phyloP scores from a whole-genome alignment of 2,329 filamentous ascomycete species.

The Seiridium cupressi region DNA sequence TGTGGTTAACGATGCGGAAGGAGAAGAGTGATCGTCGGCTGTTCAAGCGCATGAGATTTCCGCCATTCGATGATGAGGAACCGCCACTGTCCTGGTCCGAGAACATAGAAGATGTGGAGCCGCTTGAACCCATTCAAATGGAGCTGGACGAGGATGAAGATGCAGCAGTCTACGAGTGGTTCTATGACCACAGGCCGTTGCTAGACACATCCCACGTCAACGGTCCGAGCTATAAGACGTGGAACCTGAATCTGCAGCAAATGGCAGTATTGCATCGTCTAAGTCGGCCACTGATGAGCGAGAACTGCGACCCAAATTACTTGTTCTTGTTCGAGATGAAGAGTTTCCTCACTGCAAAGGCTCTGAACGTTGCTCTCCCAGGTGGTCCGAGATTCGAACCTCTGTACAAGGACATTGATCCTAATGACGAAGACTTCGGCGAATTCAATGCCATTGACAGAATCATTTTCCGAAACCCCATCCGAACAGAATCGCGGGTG shows the following conservation, averaged over 20 bases:
- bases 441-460: constrained; percentile 99
- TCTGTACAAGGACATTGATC: constrained; percentile 96
- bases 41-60: constrained; percentile 99
- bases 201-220: constrained; percentile 92
- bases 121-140: constrained; percentile 96
- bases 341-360: constrained; percentile 94
- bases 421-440: constrained; percentile 98
- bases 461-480: constrained; percentile 95
- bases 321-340: constrained; percentile 96
- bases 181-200: constrained; percentile 91
- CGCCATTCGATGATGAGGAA: constrained; percentile 97
- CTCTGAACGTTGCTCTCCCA: constrained; percentile 95
- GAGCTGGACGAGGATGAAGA: constrained; percentile 95
- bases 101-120: constrained; percentile 98
- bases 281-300: constrained; percentile 85
- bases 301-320: constrained; percentile 94
- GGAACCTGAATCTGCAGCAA: constrained; percentile 90
- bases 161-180: constrained; percentile 89
- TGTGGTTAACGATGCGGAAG: constrained; percentile 98
- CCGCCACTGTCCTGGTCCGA: constrained; percentile 97
- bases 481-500: constrained; percentile 93
- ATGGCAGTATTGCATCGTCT: constrained; percentile 95
- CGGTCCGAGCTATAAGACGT: constrained; percentile 92
- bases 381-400: constrained; percentile 96
- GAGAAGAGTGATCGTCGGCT: constrained; percentile 95